A percentile compares a stretch with the other conserved stretches of the same genome.
Evolutionary conservation across 441 rosid genomes (phyloP).

Genomic region (Melastoma candidum): DNA sequence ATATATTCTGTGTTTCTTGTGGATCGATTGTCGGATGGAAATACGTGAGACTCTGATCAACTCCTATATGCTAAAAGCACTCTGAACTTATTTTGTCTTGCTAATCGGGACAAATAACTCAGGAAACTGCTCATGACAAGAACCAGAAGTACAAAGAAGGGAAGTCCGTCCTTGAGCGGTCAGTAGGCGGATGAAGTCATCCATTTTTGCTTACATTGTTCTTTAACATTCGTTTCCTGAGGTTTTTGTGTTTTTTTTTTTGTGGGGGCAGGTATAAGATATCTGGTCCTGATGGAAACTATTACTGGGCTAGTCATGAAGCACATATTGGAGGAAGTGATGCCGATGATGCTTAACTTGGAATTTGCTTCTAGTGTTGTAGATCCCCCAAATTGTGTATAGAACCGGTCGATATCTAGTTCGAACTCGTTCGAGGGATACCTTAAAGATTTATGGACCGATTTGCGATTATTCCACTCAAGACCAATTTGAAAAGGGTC

Average conservation of each 20-base stretch:
- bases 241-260: slow-evolving; percentile 8
- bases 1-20: slow-evolving; percentile 73
- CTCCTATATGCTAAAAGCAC: no score
- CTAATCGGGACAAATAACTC: slow-evolving; percentile 1
- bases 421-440: no score
- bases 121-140: slow-evolving; percentile 60
- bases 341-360: slow-evolving; percentile 33
- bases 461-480: no score
- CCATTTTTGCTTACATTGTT: not conserved
- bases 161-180: slow-evolving; percentile 76
- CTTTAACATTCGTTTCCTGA: slow-evolving; percentile 4
- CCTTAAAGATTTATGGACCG: no score
- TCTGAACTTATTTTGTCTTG: no score
- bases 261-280: slow-evolving; percentile 52
- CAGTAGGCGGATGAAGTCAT: not conserved
- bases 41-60: slow-evolving; percentile 40
- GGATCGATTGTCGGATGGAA: slow-evolving; percentile 90
- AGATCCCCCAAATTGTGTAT: no score
- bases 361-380: not conserved
- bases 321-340: slow-evolving; percentile 38
- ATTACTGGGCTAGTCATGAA: slow-evolving; percentile 29
- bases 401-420: no score
- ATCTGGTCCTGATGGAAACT: slow-evolving; percentile 52
- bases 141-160: slow-evolving; percentile 76
- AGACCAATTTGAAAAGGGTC: no score